These are phyloP conservation scores for Endoconidiophora laricicola DNA, from an alignment of 2,329 filamentous ascomycete genomes.

Conservation along the genomic window DNA sequence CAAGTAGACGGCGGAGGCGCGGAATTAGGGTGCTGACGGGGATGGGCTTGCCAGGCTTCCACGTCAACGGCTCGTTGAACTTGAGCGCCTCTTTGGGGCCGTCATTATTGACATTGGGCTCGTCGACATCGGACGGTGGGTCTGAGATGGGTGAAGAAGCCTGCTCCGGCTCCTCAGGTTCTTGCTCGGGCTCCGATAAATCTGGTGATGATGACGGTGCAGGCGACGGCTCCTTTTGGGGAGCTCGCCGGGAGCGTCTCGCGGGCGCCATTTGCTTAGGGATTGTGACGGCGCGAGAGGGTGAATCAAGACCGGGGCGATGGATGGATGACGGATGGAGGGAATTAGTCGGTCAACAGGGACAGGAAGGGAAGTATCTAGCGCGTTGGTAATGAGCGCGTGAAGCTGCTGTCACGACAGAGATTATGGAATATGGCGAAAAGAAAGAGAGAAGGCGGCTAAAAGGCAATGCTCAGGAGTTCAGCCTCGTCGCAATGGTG, in stretches of 20 bases:
- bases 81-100: conserved; percentile 30
- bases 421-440: too few species aligned
- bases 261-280: conserved; percentile 11
- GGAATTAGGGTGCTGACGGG: conserved; percentile 64
- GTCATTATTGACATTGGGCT: conserved; percentile 17
- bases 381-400: too few species aligned
- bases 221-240: conserved; percentile 9
- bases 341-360: neutral
- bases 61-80: conserved; percentile 77
- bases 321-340: neutral
- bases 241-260: conserved; percentile 12
- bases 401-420: too few species aligned
- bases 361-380: neutral
- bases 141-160: conserved; percentile 12
- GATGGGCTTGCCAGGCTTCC: conserved; percentile 83
- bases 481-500: too few species aligned
- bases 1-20: conserved; percentile 62
- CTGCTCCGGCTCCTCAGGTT: conserved; percentile 10
- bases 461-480: too few species aligned
- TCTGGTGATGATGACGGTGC: conserved; percentile 10
- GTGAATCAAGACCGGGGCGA: neutral
- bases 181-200: conserved; percentile 9
- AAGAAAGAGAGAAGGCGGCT: too few species aligned
- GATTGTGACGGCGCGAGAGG: neutral
- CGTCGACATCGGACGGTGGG: conserved; percentile 12